Evolutionary conservation across 177 flowering plant genomes (phyloP), one percentile per base, ranked within the genome.

Genomic region (Vitis hybrid): DNA sequence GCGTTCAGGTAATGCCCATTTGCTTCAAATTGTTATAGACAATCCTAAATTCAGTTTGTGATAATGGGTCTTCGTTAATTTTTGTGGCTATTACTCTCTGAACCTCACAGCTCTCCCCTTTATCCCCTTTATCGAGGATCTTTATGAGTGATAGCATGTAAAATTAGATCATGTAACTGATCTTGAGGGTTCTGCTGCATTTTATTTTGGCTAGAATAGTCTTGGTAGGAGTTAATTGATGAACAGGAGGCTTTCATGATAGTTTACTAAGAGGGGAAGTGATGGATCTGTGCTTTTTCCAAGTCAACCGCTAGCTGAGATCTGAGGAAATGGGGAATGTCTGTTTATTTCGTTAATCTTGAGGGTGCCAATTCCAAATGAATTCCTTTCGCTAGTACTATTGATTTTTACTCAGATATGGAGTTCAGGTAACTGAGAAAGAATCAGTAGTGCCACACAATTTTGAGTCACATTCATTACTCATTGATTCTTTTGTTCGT

Each of bases 51-150:
- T 75, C 72, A 48, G 60, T 71, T 70, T 69, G 7, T 50, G 49
- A 56, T 35, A 49, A 83, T 82, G 88, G 82, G 79, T 76, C 62
- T 65, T 73, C 87, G 84, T 72, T 88, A 83, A 82, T 72, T 78
- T 78, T 68, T 15, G 46, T 46, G n/a, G 70, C 57, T 73, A 4
- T 65, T 64, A 21, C 18, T 70, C 58, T 55, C 24, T 61, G 8
- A 52, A 11, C 59, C 63, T 74, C 52, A 18, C 1, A 50, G 24
- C 11, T 48, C 30, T 24, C 35, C 3, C 24, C 11, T 62, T 70
- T 67, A 6, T 63, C 62, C 52, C 60, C 6, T 40, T 70, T 67
- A 6, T 63, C 60, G 59, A 32, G 61, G 54, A 66, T 64, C 15
- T 61, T 62, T 3, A 6, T 27, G 18, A 24, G 54, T 68, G 65